A percentile compares a stretch with the other conserved stretches of the same genome.
Evolutionary conservation across 2,329 filamentous ascomycete genomes (phyloP).

Genomic region (Aspergillus hortae): DNA sequence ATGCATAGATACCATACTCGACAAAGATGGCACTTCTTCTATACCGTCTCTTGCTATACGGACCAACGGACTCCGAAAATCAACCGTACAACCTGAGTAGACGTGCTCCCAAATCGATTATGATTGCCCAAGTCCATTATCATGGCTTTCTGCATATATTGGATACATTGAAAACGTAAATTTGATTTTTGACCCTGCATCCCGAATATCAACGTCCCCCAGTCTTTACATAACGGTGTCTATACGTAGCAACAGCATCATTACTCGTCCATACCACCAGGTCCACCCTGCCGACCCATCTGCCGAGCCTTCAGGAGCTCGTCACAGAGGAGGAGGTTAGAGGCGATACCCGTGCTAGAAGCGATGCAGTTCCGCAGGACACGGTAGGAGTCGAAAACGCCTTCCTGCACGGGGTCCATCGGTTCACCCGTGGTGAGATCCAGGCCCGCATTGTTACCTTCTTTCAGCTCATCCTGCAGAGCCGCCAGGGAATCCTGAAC

Average conservation of each 20-base stretch:
- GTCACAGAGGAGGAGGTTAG: conserved; percentile 91
- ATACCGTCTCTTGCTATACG: too few relatives aligned
- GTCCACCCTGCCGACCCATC: conserved; percentile 61
- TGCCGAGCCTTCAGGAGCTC: conserved; percentile 97
- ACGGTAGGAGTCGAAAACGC: conserved; percentile 93
- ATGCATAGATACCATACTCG: not conserved
- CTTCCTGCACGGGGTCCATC: conserved; percentile 91
- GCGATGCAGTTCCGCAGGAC: conserved; percentile 91
- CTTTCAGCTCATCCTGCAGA: conserved; percentile 78
- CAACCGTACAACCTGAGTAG: not conserved
- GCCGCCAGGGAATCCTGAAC: conserved; percentile 89
- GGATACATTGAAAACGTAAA: conserved; percentile 17
- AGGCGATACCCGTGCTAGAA: conserved; percentile 90
- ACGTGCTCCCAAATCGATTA: conserved; percentile 1
- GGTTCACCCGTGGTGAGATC: conserved; percentile 83
- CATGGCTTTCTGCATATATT: conserved; percentile 13
- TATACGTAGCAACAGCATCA: conserved; percentile 19
- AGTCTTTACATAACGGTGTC: conserved; percentile 24
- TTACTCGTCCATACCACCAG: conserved; percentile 43
- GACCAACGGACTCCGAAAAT: too few relatives aligned
- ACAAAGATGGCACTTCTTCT: too few relatives aligned
- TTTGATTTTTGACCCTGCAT: conserved; percentile 13
- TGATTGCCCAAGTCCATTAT: conserved; percentile 5
- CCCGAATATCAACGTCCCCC: conserved; percentile 14
- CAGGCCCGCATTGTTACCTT: conserved; percentile 82